Conservation (phyloP, 1,284 basidiomycete genomes). For the Leucoagaricus sp. region DNA sequence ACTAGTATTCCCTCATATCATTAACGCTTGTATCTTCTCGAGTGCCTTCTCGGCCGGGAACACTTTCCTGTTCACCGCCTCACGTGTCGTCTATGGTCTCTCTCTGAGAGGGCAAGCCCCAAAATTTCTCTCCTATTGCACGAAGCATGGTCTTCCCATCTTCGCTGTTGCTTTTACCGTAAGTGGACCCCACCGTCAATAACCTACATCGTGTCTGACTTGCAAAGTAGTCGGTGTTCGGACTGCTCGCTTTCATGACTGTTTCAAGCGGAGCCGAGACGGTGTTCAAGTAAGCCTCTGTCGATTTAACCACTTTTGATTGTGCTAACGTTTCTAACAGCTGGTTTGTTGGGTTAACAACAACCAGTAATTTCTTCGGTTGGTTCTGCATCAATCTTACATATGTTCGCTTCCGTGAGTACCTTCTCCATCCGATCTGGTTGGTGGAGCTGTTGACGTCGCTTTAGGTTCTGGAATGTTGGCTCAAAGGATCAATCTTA, state of each 20-base stretch:
- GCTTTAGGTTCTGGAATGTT: conserved; percentile 52
- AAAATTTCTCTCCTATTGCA: conserved; percentile 62
- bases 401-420: conserved; percentile 74
- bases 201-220: too few relatives aligned
- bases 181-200: conserved; percentile 21
- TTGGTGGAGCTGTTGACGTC: conserved; percentile 4
- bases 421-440: conserved; percentile 21
- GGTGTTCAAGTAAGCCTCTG: conserved; percentile 47
- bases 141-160: conserved; percentile 73
- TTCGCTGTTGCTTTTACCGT: conserved; percentile 55
- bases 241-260: conserved; percentile 43
- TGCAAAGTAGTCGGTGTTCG: conserved; percentile 31
- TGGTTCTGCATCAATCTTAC: conserved; percentile 75
- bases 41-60: conserved; percentile 86
- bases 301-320: too few relatives aligned
- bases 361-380: conserved; percentile 51
- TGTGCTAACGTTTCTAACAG: conserved; percentile 22
- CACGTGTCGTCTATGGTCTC: conserved; percentile 83
- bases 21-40: conserved; percentile 69
- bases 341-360: conserved; percentile 46
- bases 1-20: conserved; percentile 62
- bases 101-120: conserved; percentile 79
- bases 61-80: conserved; percentile 78
- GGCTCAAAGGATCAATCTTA: conserved; percentile 64
- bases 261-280: conserved; percentile 38